Conservation (phyloP, 371 early-diverging fungal species). For the Actinomortierella wolfii region DNA sequence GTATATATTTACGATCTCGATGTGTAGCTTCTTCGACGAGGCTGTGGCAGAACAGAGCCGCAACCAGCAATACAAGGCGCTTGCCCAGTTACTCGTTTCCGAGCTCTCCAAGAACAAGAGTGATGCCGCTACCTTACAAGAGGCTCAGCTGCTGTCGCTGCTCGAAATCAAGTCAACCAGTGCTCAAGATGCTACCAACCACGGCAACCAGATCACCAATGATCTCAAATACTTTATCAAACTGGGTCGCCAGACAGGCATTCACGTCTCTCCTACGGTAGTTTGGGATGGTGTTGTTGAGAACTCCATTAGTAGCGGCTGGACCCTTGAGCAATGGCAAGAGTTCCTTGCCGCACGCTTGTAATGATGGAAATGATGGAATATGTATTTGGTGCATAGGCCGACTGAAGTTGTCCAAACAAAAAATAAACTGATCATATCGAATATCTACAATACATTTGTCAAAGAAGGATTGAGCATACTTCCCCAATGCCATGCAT, state of each 20-base stretch:
- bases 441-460: no score
- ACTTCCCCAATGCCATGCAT: no score
- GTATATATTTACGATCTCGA: not conserved
- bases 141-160: no score
- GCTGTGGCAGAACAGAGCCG: constrained; percentile 59
- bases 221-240: constrained; percentile 73
- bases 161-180: no score
- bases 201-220: constrained; percentile 53
- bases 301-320: constrained; percentile 69
- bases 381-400: no score
- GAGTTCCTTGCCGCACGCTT: constrained; percentile 48
- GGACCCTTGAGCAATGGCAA: constrained; percentile 75
- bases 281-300: constrained; percentile 73
- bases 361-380: constrained; percentile 1
- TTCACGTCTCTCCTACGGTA: constrained; percentile 83
- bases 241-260: constrained; percentile 67
- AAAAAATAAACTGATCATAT: no score
- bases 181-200: constrained; percentile 41
- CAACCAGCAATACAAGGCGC: constrained; percentile 49
- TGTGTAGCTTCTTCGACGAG: constrained; percentile 70
- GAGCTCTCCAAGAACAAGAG: no score
- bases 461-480: no score
- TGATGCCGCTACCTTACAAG: no score
- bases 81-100: constrained; percentile 56
- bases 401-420: no score